Evolutionary conservation across 1,284 basidiomycete species (phyloP).

Genomic region (Ustilago esculenta): DNA sequence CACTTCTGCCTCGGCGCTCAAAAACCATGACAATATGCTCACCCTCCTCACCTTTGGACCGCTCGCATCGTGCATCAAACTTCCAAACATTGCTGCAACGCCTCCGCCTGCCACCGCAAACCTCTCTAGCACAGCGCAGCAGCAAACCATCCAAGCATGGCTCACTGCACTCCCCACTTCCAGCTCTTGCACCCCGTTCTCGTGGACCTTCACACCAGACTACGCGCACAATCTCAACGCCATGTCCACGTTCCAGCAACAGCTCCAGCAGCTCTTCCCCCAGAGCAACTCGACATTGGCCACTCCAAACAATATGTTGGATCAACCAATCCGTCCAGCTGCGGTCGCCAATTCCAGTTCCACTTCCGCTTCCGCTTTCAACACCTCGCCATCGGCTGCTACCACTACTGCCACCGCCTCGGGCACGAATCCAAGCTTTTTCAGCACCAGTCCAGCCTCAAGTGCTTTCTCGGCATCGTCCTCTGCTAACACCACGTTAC

Average conservation of each 20-base stretch:
- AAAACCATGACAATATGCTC: background rate
- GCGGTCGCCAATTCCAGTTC: background rate
- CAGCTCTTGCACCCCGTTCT: constrained; percentile 6
- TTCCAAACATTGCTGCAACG: constrained; percentile 4
- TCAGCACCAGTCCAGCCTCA: background rate
- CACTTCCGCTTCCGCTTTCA: background rate
- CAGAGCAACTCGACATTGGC: background rate
- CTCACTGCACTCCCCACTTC: constrained; percentile 3
- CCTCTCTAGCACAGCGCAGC: background rate
- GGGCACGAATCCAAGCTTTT: background rate
- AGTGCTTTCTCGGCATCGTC: background rate
- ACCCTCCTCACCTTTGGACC: constrained; percentile 29
- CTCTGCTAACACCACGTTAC: background rate
- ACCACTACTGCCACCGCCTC: background rate
- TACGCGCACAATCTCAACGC: constrained; percentile 15
- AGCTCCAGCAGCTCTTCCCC: constrained; percentile 18
- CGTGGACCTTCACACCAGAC: constrained; percentile 21
- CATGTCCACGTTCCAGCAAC: constrained; percentile 8
- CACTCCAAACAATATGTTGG: background rate
- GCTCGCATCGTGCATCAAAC: constrained; percentile 20
- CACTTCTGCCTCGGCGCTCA: background rate
- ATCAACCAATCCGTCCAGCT: background rate
- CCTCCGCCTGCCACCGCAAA: background rate
- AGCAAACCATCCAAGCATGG: constrained; percentile 12
- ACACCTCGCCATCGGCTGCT: background rate